These are phyloP conservation scores for Aureobasidium sp. DNA, from an alignment of 2,329 filamentous ascomycete genomes.

Conservation along the genomic window DNA sequence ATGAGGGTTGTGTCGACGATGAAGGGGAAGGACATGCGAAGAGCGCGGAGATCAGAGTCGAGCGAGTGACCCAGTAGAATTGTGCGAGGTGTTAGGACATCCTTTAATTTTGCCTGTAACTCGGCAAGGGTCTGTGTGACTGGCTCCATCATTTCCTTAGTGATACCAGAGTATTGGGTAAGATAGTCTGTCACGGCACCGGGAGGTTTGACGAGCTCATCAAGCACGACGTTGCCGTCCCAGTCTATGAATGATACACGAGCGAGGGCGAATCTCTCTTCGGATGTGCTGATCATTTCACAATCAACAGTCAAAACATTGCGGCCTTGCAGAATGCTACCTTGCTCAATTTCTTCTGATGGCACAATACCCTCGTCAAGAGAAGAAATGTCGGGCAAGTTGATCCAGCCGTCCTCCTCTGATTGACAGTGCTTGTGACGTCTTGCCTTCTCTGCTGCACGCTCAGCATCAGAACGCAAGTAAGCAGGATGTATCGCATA, in stretches of 20 bases:
- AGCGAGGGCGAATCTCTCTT: constrained; percentile 72
- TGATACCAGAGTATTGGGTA: constrained; percentile 81
- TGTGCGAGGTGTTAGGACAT: constrained; percentile 61
- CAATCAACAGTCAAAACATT: constrained; percentile 79
- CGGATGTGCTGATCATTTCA: constrained; percentile 84
- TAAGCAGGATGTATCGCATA: constrained; percentile 76
- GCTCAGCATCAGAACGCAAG: constrained; percentile 50
- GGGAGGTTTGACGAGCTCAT: constrained; percentile 85
- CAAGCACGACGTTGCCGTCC: constrained; percentile 72
- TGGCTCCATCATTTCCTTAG: constrained; percentile 67
- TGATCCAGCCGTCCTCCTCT: constrained; percentile 64
- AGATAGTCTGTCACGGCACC: constrained; percentile 89
- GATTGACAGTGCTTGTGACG: constrained; percentile 38
- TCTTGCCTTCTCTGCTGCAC: constrained; percentile 40
- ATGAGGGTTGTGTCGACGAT: constrained; percentile 86
- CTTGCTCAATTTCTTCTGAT: constrained; percentile 56
- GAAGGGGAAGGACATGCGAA: constrained; percentile 83
- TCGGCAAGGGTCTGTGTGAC: constrained; percentile 78
- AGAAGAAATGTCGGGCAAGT: constrained; percentile 56
- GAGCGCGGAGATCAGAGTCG: constrained; percentile 72
- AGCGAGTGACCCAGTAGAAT: constrained; percentile 75
- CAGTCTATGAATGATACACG: constrained; percentile 81
- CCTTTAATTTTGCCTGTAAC: constrained; percentile 61
- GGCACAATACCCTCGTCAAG: constrained; percentile 56
- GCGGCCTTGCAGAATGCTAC: constrained; percentile 75